Conservation (phyloP, 805 yeast species). For the Kuraishia molischiana region DNA sequence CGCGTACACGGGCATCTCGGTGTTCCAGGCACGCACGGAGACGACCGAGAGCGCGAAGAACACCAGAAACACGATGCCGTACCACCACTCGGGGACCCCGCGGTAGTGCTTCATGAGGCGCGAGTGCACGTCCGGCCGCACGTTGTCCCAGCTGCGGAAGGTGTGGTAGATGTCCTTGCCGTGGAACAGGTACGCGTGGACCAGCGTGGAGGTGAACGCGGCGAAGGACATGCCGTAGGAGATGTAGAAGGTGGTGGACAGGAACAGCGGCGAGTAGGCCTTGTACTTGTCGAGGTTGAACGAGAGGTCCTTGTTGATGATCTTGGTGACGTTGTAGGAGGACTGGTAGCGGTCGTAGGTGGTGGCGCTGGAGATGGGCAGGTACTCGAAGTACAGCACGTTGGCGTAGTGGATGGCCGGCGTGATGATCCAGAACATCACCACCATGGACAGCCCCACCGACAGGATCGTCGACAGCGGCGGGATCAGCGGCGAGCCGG, state of each 20-base stretch:
- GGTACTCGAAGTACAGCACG: constrained; percentile 45
- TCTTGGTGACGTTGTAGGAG: constrained; percentile 1
- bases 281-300: not conserved
- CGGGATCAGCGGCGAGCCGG: constrained; percentile 54
- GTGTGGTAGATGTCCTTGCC: not conserved
- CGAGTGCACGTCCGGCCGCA: constrained; percentile 15
- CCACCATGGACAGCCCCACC: constrained; percentile 27
- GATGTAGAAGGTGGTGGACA: not conserved
- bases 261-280: constrained; percentile 1
- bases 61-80: constrained; percentile 29
- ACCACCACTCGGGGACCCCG: constrained; percentile 76
- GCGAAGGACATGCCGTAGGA: constrained; percentile 1
- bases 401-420: constrained; percentile 45
- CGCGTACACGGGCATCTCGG: constrained; percentile 59
- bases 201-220: not conserved
- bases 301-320: not conserved
- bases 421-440: constrained; percentile 41
- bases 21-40: constrained; percentile 28
- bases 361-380: constrained; percentile 1
- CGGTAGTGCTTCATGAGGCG: constrained; percentile 48
- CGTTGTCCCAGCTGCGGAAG: not conserved
- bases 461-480: constrained; percentile 38
- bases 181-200: constrained; percentile 1
- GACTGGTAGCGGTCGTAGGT: not conserved
- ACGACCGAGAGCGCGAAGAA: constrained; percentile 33